Evolutionary conservation across 306 rosid genomes (phyloP).

Genomic region (Cucumis melo): DNA sequence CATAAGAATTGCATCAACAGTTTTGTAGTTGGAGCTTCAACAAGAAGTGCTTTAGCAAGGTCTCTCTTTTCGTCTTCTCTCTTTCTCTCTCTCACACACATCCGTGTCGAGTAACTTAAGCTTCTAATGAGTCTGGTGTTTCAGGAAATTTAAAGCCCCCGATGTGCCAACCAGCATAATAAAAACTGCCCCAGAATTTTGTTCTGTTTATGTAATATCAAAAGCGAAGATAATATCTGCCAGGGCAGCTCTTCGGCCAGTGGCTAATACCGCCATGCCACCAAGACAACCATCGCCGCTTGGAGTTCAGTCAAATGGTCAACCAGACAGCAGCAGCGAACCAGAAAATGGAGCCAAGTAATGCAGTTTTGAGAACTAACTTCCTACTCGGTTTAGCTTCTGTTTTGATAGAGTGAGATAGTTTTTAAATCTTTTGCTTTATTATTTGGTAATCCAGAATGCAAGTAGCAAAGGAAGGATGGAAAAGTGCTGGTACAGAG

Average conservation of each 20-base stretch:
- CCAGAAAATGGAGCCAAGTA: constrained; percentile 38
- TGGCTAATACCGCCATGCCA: constrained; percentile 23
- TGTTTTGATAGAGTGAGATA: neutral
- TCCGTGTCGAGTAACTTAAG: neutral
- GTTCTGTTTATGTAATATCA: constrained; percentile 64
- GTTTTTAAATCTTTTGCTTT: neutral
- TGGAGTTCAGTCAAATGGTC: constrained; percentile 13
- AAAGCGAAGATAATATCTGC: constrained; percentile 64
- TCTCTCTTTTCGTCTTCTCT: constrained; percentile 11
- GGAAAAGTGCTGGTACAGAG: constrained; percentile 23
- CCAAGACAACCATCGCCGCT: constrained; percentile 25
- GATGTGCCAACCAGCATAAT: constrained; percentile 42
- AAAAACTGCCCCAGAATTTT: constrained; percentile 61
- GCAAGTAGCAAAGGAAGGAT: constrained; percentile 15
- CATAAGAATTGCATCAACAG: constrained; percentile 30
- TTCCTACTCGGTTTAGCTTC: neutral
- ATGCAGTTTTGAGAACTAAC: neutral
- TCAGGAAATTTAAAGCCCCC: constrained; percentile 46
- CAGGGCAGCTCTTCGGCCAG: constrained; percentile 48
- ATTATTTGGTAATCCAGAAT: constrained; percentile 19
- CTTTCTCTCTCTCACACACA: neutral
- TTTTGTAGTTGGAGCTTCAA: constrained; percentile 61
- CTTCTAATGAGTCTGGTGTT: constrained; percentile 4
- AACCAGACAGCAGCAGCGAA: constrained; percentile 17
- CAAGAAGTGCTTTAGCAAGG: constrained; percentile 54